These are phyloP conservation scores for Thelephora ganbajun DNA, from an alignment of 768 basidiomycete genomes.

Conservation along the genomic window DNA sequence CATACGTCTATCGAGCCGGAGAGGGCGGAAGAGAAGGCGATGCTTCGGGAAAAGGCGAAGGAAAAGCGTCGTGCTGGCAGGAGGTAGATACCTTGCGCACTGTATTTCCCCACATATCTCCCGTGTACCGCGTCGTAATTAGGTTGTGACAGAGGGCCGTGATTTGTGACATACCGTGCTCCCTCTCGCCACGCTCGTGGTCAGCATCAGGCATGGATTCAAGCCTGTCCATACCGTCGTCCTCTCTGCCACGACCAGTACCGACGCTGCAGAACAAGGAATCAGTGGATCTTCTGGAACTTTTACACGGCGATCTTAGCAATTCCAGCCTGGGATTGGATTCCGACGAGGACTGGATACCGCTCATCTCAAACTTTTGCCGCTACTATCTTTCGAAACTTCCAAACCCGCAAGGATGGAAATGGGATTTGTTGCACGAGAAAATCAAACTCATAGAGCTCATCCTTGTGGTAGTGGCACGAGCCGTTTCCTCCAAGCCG, in stretches of 20 bases:
- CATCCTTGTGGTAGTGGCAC: slow-evolving; percentile 36
- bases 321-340: slow-evolving; percentile 9
- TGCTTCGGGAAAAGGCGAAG: slow-evolving; percentile 70
- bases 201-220: not conserved
- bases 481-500: slow-evolving; percentile 30
- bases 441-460: slow-evolving; percentile 40
- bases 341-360: slow-evolving; percentile 28
- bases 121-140: not conserved
- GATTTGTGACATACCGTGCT: not conserved
- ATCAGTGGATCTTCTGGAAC: slow-evolving; percentile 11
- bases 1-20: slow-evolving; percentile 70
- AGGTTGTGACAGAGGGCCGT: not conserved
- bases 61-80: slow-evolving; percentile 68
- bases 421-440: slow-evolving; percentile 43
- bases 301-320: slow-evolving; percentile 8
- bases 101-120: not conserved
- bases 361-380: slow-evolving; percentile 26
- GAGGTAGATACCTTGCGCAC: slow-evolving; percentile 27
- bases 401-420: slow-evolving; percentile 33
- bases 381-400: slow-evolving; percentile 35
- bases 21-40: slow-evolving; percentile 87
- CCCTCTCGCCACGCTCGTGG: not conserved
- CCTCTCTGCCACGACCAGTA: slow-evolving; percentile 6
- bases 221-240: not conserved
- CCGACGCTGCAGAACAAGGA: slow-evolving; percentile 10